Percentiles rank a stretch among this genome's conserved stretches.
phyloP scores from a whole-genome alignment of 2,329 filamentous ascomycete genomes.

The Curvularia sp. region DNA sequence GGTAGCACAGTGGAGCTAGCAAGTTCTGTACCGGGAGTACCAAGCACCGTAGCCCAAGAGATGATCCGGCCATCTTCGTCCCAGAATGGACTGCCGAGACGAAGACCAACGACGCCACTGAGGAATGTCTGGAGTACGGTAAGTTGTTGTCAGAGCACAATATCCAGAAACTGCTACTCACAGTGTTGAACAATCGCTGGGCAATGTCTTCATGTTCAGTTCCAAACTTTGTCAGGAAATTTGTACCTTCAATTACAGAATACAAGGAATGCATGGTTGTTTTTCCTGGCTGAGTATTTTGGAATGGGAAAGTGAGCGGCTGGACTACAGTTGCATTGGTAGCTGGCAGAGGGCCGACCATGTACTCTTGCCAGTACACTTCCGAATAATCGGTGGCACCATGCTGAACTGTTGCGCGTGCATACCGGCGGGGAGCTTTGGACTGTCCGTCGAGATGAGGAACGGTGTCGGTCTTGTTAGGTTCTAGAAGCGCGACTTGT shows the following conservation, averaged over 20 bases:
- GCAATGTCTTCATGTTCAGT: conserved; percentile 32
- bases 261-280: conserved; percentile 19
- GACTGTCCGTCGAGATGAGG: conserved; percentile 22
- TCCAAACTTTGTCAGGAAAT: conserved; percentile 17
- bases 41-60: conserved; percentile 59
- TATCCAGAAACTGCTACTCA: conserved; percentile 12
- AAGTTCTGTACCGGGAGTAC: conserved; percentile 47
- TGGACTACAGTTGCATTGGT: conserved; percentile 46
- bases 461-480: conserved; percentile 34
- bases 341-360: conserved; percentile 60
- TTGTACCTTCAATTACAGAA: conserved; percentile 14
- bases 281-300: conserved; percentile 26
- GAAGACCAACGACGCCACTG: conserved; percentile 23
- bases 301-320: conserved; percentile 32
- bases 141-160: not conserved
- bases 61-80: conserved; percentile 52
- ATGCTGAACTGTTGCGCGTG: conserved; percentile 29
- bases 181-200: conserved; percentile 32
- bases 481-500: conserved; percentile 20
- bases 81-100: conserved; percentile 39
- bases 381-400: conserved; percentile 24
- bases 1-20: conserved; percentile 56
- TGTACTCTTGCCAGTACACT: conserved; percentile 53
- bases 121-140: conserved; percentile 19
- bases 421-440: conserved; percentile 26